Evolutionary conservation across 2,329 filamentous ascomycete species (phyloP).

Genomic region (Fusarium illudens): DNA sequence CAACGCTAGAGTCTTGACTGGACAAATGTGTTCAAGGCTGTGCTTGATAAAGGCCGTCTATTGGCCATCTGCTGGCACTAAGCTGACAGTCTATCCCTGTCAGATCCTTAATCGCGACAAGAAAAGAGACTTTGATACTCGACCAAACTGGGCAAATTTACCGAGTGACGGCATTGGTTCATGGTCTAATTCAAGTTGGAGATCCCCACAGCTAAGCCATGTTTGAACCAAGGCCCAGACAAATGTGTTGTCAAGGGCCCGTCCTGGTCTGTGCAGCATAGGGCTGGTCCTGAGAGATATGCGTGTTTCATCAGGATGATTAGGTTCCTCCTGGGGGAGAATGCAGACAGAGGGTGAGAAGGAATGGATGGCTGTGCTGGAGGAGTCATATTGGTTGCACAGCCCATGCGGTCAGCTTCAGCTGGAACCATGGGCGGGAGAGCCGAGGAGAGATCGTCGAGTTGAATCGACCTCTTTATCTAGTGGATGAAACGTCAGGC

Average conservation of each 20-base stretch:
- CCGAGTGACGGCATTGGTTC: not conserved
- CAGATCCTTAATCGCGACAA: not conserved
- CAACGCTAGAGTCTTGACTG: not conserved
- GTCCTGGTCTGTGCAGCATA: not conserved
- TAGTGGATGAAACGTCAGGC: not conserved
- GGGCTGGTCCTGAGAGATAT: not conserved
- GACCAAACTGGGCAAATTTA: not conserved
- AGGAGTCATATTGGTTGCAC: not conserved
- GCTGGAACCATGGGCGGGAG: not conserved
- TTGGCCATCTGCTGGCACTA: not conserved
- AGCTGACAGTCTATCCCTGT: not conserved
- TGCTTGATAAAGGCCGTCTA: not conserved
- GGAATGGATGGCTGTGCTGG: not conserved
- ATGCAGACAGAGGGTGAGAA: too few species aligned
- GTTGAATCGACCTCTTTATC: not conserved
- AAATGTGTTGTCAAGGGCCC: not conserved
- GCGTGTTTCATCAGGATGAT: not conserved
- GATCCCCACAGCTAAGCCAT: not conserved
- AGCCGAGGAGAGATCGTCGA: not conserved
- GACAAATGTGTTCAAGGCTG: not conserved
- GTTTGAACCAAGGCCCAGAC: not conserved
- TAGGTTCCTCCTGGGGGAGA: not conserved
- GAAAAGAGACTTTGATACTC: not conserved
- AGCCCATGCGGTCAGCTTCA: not conserved
- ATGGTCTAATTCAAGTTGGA: not conserved